Conservation (phyloP, 805 yeast species). For the Wickerhamomyces kurtzmanii region DNA sequence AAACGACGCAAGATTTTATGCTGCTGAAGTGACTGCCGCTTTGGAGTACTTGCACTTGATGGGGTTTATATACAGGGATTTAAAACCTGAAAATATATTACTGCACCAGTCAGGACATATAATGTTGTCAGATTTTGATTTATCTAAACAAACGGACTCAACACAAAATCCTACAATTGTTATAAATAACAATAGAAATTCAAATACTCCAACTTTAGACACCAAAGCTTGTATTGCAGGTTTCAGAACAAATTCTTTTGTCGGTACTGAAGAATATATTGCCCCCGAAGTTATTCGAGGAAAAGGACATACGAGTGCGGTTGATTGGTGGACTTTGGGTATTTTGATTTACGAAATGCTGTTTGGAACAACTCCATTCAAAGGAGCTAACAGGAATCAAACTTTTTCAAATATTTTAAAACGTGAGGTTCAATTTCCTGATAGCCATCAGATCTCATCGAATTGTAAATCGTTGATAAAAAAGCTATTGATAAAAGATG, state of each 20-base stretch:
- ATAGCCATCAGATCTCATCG: slow-evolving; percentile 55
- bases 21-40: slow-evolving; percentile 96
- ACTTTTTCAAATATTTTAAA: slow-evolving; percentile 86
- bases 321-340: slow-evolving; percentile 99
- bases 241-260: slow-evolving; percentile 94
- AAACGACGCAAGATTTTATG: slow-evolving; percentile 85
- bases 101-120: slow-evolving; percentile 96
- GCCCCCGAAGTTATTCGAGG: slow-evolving; percentile 98
- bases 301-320: slow-evolving; percentile 95
- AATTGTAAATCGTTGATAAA: slow-evolving; percentile 72
- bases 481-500: slow-evolving; percentile 82
- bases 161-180: slow-evolving; percentile 70
- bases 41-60: slow-evolving; percentile 88
- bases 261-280: slow-evolving; percentile 97
- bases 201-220: slow-evolving; percentile 60
- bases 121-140: slow-evolving; percentile 93
- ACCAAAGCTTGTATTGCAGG: slow-evolving; percentile 95
- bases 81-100: slow-evolving; percentile 92
- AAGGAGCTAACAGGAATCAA: slow-evolving; percentile 79
- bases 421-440: slow-evolving; percentile 74
- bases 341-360: slow-evolving; percentile 90
- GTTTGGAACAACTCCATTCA: slow-evolving; percentile 93
- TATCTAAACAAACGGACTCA: slow-evolving; percentile 79
- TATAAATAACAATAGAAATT: slow-evolving; percentile 21
- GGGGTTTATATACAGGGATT: slow-evolving; percentile 95